Base-by-base conservation (phyloP, 2,329 filamentous ascomycete genomes). In the Metarhizium album region DNA sequence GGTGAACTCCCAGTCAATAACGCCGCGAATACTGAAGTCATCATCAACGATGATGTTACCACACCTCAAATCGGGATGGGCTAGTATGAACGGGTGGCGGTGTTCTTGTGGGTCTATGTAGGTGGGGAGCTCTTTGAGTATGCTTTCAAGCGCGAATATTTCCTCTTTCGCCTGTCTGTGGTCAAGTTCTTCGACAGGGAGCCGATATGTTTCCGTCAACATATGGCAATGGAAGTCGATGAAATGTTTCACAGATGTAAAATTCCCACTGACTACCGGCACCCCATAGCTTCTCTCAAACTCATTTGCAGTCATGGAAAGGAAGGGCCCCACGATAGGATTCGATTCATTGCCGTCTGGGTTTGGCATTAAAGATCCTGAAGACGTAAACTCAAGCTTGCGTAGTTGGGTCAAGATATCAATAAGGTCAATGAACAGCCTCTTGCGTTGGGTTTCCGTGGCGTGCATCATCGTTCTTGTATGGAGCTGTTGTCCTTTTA, bases 1-100 rank as follows among this genome's bases (percentile, higher is more conserved):
- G 22, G 53, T 2, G 31, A 54, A 56, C 49, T 63, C 59, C 60
- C 60, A 62, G 46, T 63, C 61, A 24, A 64, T 54, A 43, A 63
- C 49, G 31, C 53, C 55, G 2, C 49, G 53, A n/a, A 62, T 54
- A 11, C 20, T 16, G 8, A 40, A 20, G 37, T 40, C 37, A 16
- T 40, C 37, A 18, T 40, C 37, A 22, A 40, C 37, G 11, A 40
- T 4, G 5, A 40, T 40, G 20, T 40, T 40, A 5, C 7, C 16
- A 11, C 16, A 40, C 4, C 37, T 18, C 16, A 40, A 11, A 11
- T 40, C 37, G 6, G n/a, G 9, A 20, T 40, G 37, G 5, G 16
- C 14, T 6, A 40, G 16, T 11, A 20, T 5, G 18, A 40, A 40
- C 16, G n/a, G 4, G 2, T 4, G 11, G 3, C 37, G 14, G 11